phyloP scores from a whole-genome alignment of 2,329 filamentous ascomycete species.

The Colletotrichum lentis region DNA sequence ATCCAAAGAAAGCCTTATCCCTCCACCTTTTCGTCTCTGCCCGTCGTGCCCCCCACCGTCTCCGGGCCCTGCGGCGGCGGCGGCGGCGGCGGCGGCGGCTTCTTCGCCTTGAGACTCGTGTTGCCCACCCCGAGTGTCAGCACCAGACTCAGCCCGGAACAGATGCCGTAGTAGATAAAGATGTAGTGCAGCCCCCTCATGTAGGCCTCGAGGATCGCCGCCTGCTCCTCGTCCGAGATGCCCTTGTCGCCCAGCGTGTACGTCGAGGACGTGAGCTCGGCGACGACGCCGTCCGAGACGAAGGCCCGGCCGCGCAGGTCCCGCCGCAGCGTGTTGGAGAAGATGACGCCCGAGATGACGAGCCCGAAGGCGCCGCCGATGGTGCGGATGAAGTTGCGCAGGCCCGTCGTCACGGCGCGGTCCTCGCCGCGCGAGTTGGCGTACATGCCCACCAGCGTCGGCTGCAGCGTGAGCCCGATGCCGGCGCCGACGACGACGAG shows the following conservation, averaged over 20 bases:
- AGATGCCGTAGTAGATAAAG: slow-evolving; percentile 41
- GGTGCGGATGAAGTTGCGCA: slow-evolving; percentile 51
- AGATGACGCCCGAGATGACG: slow-evolving; percentile 44
- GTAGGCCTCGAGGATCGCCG: slow-evolving; percentile 42
- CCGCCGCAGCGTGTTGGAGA: slow-evolving; percentile 43
- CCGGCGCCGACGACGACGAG: slow-evolving; percentile 48
- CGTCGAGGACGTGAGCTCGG: slow-evolving; percentile 42
- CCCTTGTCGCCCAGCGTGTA: slow-evolving; percentile 40
- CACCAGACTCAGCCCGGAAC: slow-evolving; percentile 35
- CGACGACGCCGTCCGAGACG: slow-evolving; percentile 36
- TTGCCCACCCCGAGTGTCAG: slow-evolving; percentile 41
- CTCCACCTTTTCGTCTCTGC: too few species aligned
- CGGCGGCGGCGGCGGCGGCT: too few species aligned
- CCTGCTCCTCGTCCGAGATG: slow-evolving; percentile 36
- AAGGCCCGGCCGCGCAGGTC: slow-evolving; percentile 35
- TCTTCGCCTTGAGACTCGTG: slow-evolving; percentile 39
- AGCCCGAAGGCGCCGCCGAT: slow-evolving; percentile 50
- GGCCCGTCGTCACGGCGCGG: slow-evolving; percentile 49
- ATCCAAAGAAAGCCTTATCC: too few species aligned
- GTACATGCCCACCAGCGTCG: slow-evolving; percentile 50
- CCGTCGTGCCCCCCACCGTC: neutral
- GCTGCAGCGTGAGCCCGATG: slow-evolving; percentile 49
- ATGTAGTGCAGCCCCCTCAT: slow-evolving; percentile 45
- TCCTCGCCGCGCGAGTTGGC: slow-evolving; percentile 49
- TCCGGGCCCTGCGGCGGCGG: neutral